Base-by-base conservation (phyloP, 139 green algal genomes). In the Dunaliella primolecta region DNA sequence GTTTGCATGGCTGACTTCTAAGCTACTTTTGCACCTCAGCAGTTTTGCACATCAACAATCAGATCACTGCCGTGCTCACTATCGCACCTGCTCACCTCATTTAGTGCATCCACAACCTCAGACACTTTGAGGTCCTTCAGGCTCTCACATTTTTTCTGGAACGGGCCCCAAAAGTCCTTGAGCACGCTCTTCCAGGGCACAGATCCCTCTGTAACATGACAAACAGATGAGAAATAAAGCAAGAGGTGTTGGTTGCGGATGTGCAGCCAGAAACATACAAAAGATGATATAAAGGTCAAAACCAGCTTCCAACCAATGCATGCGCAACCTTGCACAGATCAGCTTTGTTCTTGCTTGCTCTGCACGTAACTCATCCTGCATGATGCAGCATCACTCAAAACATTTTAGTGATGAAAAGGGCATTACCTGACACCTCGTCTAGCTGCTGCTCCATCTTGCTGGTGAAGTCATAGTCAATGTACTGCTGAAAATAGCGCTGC, bases 381-480 rank as follows among this genome's bases (percentile, higher is more conserved):
- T 1, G 15, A 57, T 21, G 11, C 71, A 75, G 11, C 11, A 74
- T 1, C 1, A 56, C n/a, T n/a, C n/a, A n/a, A n/a, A n/a, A n/a
- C n/a, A n/a, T n/a, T n/a, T n/a, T n/a, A n/a, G n/a, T n/a, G n/a
- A n/a, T n/a, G n/a, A n/a, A n/a, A n/a, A n/a, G n/a, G n/a, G n/a
- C n/a, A n/a, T n/a, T n/a, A 94, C 90, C 86, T 85, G 91, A 90
- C n/a, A 97, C 85, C 0, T 94, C 85, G 75, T 95, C 94, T 57
- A 96, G 89, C 80, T 90, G 78, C 74, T 74, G 78, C 82, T 96
- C 93, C 91, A 97, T 84, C 27, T 78, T 64, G 0, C 85, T 83
- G 0, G 94, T 98, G 90, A 97, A 98, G 78, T 78, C 80, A 79
- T 94, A 94, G 89, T 98, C 94, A 30, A 98, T 91, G 81, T 95